These are phyloP conservation scores for Zygosaccharomyces bailii DNA, from an alignment of 805 yeast species.

Conservation along the genomic window DNA sequence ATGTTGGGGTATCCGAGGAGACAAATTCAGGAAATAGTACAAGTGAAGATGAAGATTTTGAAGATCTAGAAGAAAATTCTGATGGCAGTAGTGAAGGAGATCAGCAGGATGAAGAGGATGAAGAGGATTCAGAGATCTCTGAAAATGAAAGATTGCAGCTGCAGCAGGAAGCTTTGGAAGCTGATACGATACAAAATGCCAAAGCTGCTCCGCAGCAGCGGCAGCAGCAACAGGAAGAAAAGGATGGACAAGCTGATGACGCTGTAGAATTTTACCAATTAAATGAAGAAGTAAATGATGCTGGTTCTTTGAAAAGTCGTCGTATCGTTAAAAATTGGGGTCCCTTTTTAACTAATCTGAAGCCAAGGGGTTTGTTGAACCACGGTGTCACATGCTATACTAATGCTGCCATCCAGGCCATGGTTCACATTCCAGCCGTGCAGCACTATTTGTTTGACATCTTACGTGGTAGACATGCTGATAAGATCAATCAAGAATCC, in stretches of 20 bases:
- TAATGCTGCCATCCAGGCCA: slow-evolving; percentile 89
- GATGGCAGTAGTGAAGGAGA: slow-evolving; percentile 26
- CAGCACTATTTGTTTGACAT: slow-evolving; percentile 77
- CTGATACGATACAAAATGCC: slow-evolving; percentile 14
- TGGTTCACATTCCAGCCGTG: slow-evolving; percentile 87
- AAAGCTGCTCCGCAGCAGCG: not conserved
- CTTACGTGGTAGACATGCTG: slow-evolving; percentile 48
- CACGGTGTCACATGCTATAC: slow-evolving; percentile 97
- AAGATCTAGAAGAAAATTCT: slow-evolving; percentile 24
- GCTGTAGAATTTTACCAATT: slow-evolving; percentile 51
- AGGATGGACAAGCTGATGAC: slow-evolving; percentile 43
- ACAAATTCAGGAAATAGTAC: slow-evolving; percentile 30
- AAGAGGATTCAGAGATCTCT: slow-evolving; percentile 25
- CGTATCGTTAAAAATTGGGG: slow-evolving; percentile 72
- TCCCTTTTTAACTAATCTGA: slow-evolving; percentile 41
- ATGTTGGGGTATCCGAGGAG: slow-evolving; percentile 28
- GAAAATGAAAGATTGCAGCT: slow-evolving; percentile 32
- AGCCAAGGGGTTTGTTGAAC: slow-evolving; percentile 73
- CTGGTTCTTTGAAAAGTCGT: slow-evolving; percentile 57
- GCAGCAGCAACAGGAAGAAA: slow-evolving; percentile 28
- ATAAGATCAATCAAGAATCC: slow-evolving; percentile 48
- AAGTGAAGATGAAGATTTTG: slow-evolving; percentile 35
- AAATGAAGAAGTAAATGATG: slow-evolving; percentile 55
- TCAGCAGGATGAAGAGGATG: slow-evolving; percentile 21
- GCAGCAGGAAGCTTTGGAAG: slow-evolving; percentile 24